Evolutionary conservation across 2,329 filamentous ascomycete genomes (phyloP), one percentile per base, ranked within the genome.

Genomic region (Pseudogymnoascus sp.): DNA sequence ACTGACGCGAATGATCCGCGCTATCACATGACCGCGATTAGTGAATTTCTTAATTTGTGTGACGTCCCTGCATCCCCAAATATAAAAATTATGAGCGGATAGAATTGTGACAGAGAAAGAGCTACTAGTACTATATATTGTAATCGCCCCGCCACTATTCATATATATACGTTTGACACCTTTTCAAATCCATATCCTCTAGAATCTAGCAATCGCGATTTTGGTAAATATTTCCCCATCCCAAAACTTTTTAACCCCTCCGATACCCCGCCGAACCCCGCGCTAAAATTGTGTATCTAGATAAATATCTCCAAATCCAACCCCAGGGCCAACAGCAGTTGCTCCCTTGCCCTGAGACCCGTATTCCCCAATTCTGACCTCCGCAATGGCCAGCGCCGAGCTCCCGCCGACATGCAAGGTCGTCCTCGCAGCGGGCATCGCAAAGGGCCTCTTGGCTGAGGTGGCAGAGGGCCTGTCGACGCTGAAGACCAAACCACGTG

Each of bases 361-460:
- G n/a, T n/a, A n/a, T n/a, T 40, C 19, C 1, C 10, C 1, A n/a
- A 40, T 5, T 9, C 23, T 2, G 10, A 46, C 23, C 11, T 46
- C 67, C n/a, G 44, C 29, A 44, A 63, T 63, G 62, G 50, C 50
- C 23, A 61, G n/a, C 62, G 15, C 26, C 21, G 42, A 46, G 21
- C 21, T 63, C 7, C 62, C 67, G 38, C 62, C 62, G 77, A 85
- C 89, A 72, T 97, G 95, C 85, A 97, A 96, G 83, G 92, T 97
- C 75, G 84, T 97, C 71, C 85, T 96, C 70, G 91, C 93, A 64
- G 89, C 89, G 70, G 89, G 88, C 70, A 92, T 99, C 72, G 91
- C 93, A 68, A 95, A 92, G 78, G 82, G 82, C 63, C 82, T 97
- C 61, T 82, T 96, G 62, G 78, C 79, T 26, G 93, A 97, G 78